Evolutionary conservation across 768 basidiomycete genomes (phyloP).

Genomic region (Trametes cingulata): DNA sequence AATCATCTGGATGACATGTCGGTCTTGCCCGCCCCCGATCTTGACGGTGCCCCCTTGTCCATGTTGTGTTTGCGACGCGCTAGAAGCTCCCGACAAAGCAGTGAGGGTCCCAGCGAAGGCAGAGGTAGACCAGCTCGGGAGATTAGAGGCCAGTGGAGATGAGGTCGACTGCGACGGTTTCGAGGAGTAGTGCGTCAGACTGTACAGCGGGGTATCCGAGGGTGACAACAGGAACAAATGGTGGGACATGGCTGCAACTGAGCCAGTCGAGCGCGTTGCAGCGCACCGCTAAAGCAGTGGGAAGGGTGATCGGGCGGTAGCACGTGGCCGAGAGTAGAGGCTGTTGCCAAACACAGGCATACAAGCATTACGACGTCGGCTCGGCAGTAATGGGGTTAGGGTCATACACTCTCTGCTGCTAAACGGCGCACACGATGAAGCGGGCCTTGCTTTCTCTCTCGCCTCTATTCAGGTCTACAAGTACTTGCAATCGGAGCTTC

Average conservation of each 20-base stretch:
- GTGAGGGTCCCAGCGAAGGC: conserved; percentile 89
- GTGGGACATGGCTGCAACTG: conserved; percentile 64
- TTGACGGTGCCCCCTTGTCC: conserved; percentile 62
- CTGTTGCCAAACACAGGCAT: conserved; percentile 1
- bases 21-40: conserved; percentile 80
- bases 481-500: background rate
- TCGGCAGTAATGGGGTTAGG: background rate
- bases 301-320: background rate
- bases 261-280: background rate
- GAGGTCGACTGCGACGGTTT: conserved; percentile 59
- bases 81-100: conserved; percentile 82
- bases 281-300: background rate
- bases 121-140: conserved; percentile 89
- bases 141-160: conserved; percentile 76
- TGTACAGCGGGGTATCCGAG: conserved; percentile 85
- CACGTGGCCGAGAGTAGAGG: conserved; percentile 3
- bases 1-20: conserved; percentile 98
- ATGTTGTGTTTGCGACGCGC: conserved; percentile 62
- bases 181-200: conserved; percentile 77
- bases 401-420: background rate
- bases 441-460: conserved; percentile 8
- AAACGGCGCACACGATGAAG: background rate
- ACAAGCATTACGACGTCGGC: background rate
- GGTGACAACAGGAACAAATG: conserved; percentile 86
- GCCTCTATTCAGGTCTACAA: background rate